phyloP scores from a whole-genome alignment of 2,329 filamentous ascomycete species.

The Trichoderma citrinoviride region DNA sequence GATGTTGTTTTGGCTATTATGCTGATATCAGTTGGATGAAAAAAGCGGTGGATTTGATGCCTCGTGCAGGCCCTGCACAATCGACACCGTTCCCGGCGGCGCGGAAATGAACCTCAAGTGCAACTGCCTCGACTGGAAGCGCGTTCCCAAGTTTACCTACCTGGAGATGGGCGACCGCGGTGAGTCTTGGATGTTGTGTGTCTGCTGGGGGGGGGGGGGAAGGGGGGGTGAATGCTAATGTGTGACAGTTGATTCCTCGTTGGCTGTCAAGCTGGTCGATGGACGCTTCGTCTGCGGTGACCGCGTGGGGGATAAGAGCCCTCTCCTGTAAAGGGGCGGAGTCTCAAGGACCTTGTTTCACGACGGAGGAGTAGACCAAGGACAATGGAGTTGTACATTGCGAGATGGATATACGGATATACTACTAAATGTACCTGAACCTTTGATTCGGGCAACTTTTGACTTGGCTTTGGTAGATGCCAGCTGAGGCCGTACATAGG shows the following conservation, averaged over 20 bases:
- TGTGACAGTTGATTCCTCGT: not conserved
- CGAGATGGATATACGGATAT: not conserved
- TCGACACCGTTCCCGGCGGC: conserved; percentile 6
- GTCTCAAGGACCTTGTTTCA: not conserved
- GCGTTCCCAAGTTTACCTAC: conserved; percentile 20
- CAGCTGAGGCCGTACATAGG: not conserved
- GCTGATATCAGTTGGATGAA: not conserved
- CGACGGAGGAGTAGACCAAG: not conserved
- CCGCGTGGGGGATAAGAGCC: not conserved
- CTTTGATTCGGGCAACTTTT: not conserved
- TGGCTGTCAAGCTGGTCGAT: not conserved
- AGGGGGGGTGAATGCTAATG: not conserved
- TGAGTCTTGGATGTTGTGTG: conserved; percentile 2
- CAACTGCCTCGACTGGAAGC: conserved; percentile 23
- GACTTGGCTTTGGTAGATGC: not conserved
- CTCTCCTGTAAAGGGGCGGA: not conserved
- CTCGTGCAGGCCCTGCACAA: conserved; percentile 27
- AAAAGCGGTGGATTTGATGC: conserved; percentile 27
- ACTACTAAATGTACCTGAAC: not conserved
- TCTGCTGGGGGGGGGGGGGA: no score
- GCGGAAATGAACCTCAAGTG: conserved; percentile 25
- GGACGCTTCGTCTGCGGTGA: not conserved
- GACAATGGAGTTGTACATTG: no score
- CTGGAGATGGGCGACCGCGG: conserved; percentile 23
- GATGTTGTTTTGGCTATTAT: not conserved